phyloP scores from a whole-genome alignment of 768 basidiomycete species.

The Chlorophyllum brunneum region DNA sequence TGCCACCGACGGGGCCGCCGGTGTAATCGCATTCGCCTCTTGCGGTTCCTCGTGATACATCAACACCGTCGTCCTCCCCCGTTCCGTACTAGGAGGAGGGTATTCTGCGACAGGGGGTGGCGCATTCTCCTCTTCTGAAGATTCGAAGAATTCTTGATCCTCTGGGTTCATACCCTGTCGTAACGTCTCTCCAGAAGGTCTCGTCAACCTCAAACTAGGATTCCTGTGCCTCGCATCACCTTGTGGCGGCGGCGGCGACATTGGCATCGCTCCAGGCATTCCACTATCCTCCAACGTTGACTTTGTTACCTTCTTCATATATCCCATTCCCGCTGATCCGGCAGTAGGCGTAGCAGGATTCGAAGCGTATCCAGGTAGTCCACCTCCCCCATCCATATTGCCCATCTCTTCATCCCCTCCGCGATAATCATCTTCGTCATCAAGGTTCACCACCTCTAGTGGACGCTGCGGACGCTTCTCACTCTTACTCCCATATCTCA shows the following conservation, averaged over 20 bases:
- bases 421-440: neutral
- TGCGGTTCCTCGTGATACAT: constrained; percentile 4
- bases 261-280: constrained; percentile 6
- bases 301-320: neutral
- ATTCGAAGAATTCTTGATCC: neutral
- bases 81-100: constrained; percentile 1
- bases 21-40: neutral
- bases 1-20: neutral
- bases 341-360: constrained; percentile 5
- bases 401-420: neutral
- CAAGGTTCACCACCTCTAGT: neutral
- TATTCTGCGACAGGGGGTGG: constrained; percentile 1
- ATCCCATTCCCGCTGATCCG: neutral
- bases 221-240: neutral
- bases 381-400: neutral
- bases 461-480: neutral
- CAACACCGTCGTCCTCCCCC: constrained; percentile 1
- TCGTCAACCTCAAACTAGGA: constrained; percentile 4
- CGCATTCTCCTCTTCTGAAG: neutral
- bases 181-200: constrained; percentile 5
- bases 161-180: neutral
- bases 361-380: constrained; percentile 2
- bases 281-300: neutral
- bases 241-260: neutral
- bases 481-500: constrained; percentile 6